Base-by-base conservation (phyloP, 768 basidiomycete species). In the Suillus paluster region DNA sequence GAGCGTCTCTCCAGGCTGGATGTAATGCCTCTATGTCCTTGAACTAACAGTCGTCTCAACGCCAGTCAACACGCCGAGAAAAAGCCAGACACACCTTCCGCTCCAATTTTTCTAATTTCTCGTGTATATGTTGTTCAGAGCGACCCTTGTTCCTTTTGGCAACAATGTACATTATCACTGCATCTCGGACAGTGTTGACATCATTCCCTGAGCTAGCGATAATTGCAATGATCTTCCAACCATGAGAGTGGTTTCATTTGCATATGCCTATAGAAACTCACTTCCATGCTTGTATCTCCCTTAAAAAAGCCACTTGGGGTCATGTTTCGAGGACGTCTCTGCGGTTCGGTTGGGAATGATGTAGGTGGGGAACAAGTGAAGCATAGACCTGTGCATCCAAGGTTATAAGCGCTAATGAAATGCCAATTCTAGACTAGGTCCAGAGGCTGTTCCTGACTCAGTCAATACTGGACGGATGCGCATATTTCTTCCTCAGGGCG, bases 1-100 rank as follows among this genome's bases (percentile, higher is more conserved):
- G 49, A 50, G 49, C 49, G 5, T 50, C 49, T 50, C 49, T 50
- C 27, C 27, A 50, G 30, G 49, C 49, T 2, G 49, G 49, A 50
- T 50, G 27, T 12, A 50, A 50, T n/a, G 2, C 10, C 49, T 50
- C 49, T 50, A 50, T 30, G 49, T 50, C 5, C 49, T n/a, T 50
- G 27, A 50, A 50, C 49, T 50, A 19, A 11, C 19, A 19, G 10
- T 30, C 9, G 3, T 7, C 17, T 50, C 49, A 50, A n/a, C 19
- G 10, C n/a, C 30, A n/a, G 27, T 50, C 49, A 30, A 50, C 27
- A 30, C 27, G 4, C 46, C 54, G 12, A 56, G 27, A 11, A 38
- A 46, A 56, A 10, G 12, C 46, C 14, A 50, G 19, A 30, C 49
- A 12, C 8, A 50, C 49, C 49, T 50, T 50, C 19, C 11, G 2